A percentile compares a stretch with the other conserved stretches of the same genome.
phyloP scores from a whole-genome alignment of 1,284 basidiomycete species.

The Leccinum fallax region DNA sequence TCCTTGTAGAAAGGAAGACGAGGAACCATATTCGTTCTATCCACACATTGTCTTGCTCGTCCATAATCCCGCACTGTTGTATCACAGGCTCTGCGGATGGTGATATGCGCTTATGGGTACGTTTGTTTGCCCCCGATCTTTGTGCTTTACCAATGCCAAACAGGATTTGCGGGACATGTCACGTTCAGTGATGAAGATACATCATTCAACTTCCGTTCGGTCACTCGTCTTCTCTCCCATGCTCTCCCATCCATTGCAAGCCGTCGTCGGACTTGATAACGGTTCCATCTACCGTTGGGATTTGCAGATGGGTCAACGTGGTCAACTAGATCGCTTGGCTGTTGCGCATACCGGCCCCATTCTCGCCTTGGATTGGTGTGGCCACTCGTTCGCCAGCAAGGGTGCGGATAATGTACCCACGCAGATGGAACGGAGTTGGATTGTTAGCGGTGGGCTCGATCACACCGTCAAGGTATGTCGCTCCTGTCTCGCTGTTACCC shows the following conservation, averaged over 20 bases:
- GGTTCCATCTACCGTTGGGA: constrained; percentile 79
- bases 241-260: constrained; percentile 64
- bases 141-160: not conserved
- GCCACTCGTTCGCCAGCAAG: constrained; percentile 21
- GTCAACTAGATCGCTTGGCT: constrained; percentile 71
- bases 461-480: constrained; percentile 70
- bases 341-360: constrained; percentile 81
- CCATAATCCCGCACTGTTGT: constrained; percentile 65
- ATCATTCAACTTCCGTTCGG: constrained; percentile 72
- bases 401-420: constrained; percentile 24
- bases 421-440: constrained; percentile 58
- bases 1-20: constrained; percentile 60
- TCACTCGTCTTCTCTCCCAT: constrained; percentile 75
- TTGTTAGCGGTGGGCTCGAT: constrained; percentile 83
- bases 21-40: constrained; percentile 80
- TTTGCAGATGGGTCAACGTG: constrained; percentile 70
- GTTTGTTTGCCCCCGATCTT: constrained; percentile 21
- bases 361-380: constrained; percentile 78
- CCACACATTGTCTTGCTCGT: constrained; percentile 68
- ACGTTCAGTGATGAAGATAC: constrained; percentile 70
- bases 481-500: not conserved
- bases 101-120: constrained; percentile 80
- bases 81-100: constrained; percentile 86
- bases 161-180: constrained; percentile 78
- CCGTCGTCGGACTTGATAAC: constrained; percentile 79